Conservation (phyloP, 208 protist genomes). For the Leishmania braziliensis region DNA sequence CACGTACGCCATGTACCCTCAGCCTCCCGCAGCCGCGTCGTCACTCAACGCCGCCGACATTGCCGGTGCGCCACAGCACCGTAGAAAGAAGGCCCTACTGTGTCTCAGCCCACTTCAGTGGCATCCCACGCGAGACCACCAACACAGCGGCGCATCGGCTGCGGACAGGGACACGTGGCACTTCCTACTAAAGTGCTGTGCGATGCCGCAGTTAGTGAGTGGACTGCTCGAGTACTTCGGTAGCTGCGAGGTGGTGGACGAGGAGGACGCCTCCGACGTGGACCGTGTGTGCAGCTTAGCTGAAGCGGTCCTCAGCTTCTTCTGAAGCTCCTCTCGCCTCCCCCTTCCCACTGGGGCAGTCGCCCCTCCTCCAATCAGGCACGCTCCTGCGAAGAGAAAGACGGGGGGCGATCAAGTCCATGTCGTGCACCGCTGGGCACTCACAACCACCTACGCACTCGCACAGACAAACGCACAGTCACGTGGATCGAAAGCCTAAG, state of each 20-base stretch:
- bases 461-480: not conserved
- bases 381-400: not conserved
- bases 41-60: not conserved
- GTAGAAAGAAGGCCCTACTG: not conserved
- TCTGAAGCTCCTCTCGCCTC: constrained; percentile 2
- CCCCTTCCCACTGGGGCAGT: not conserved
- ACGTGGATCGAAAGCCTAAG: not conserved
- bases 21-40: constrained; percentile 13
- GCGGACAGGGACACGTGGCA: constrained; percentile 20
- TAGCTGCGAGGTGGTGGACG: constrained; percentile 21
- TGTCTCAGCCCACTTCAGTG: constrained; percentile 22
- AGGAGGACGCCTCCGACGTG: constrained; percentile 30
- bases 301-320: constrained; percentile 18
- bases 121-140: constrained; percentile 8
- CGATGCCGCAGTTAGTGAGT: constrained; percentile 46
- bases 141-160: not conserved
- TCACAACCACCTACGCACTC: not conserved
- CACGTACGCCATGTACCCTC: constrained; percentile 35
- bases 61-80: not conserved
- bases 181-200: constrained; percentile 30
- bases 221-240: constrained; percentile 40
- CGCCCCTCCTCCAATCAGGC: not conserved
- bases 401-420: not conserved
- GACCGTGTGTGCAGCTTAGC: constrained; percentile 25
- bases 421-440: not conserved